A percentile compares a stretch with the other conserved stretches of the same genome.
Conservation (phyloP, 441 rosid species). For the Jatropha podagrica region DNA sequence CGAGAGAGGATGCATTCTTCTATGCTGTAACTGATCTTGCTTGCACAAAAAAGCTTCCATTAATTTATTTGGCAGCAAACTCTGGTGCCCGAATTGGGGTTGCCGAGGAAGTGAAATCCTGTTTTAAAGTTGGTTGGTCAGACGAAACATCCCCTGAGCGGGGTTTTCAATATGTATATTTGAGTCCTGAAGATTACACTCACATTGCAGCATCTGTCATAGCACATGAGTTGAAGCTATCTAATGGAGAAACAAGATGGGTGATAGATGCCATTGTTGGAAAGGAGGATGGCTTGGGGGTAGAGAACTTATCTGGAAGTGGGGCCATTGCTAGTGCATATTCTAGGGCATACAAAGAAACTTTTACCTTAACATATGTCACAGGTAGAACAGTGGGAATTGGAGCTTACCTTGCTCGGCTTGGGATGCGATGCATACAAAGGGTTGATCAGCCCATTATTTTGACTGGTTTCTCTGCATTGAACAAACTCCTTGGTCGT, state of each 20-base stretch:
- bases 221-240: slow-evolving; percentile 83
- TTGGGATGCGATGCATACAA: slow-evolving; percentile 99
- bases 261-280: slow-evolving; percentile 95
- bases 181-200: slow-evolving; percentile 73
- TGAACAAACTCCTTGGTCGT: slow-evolving; percentile 98
- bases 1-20: slow-evolving; percentile 97
- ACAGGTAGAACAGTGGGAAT: slow-evolving; percentile 98
- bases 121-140: slow-evolving; percentile 96
- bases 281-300: slow-evolving; percentile 97
- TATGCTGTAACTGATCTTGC: slow-evolving; percentile 94
- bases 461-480: slow-evolving; percentile 96
- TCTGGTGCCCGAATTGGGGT: slow-evolving; percentile 99
- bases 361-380: slow-evolving; percentile 93
- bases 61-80: slow-evolving; percentile 97
- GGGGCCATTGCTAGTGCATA: slow-evolving; percentile 99
- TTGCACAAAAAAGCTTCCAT: slow-evolving; percentile 83
- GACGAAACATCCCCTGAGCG: slow-evolving; percentile 84
- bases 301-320: slow-evolving; percentile 96
- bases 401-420: slow-evolving; percentile 99
- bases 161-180: slow-evolving; percentile 90
- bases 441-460: slow-evolving; percentile 99
- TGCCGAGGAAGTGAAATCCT: slow-evolving; percentile 93
- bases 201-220: slow-evolving; percentile 77
- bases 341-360: slow-evolving; percentile 96
- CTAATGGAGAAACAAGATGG: slow-evolving; percentile 85